Conservation (phyloP, 75 land plant genomes). For the Gnetum montanum region DNA sequence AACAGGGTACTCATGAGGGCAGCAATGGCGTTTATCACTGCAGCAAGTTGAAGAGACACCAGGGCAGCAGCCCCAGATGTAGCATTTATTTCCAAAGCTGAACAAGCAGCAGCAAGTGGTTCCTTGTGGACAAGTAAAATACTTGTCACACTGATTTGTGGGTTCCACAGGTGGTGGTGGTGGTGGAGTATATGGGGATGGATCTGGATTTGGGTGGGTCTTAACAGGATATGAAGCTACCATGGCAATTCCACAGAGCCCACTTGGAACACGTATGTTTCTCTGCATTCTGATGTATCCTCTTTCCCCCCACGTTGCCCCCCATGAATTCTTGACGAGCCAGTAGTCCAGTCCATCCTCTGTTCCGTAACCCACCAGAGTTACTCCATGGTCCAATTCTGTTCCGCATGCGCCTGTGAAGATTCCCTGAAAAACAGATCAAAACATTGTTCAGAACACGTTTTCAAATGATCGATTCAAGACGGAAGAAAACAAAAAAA, state of each 20-base stretch:
- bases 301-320: conserved; percentile 77
- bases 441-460: not conserved
- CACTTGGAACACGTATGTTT: conserved; percentile 44
- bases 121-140: conserved; percentile 29
- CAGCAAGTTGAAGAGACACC: conserved; percentile 54
- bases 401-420: conserved; percentile 64
- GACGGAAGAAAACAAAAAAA: not conserved
- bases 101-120: conserved; percentile 70
- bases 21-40: conserved; percentile 57
- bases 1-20: conserved; percentile 58
- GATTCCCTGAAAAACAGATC: conserved; percentile 70
- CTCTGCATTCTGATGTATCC: conserved; percentile 79
- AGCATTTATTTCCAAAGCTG: conserved; percentile 34
- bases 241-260: conserved; percentile 73
- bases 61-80: conserved; percentile 73
- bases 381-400: conserved; percentile 63
- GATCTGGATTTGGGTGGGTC: conserved; percentile 24
- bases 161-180: conserved; percentile 57
- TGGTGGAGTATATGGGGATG: conserved; percentile 40
- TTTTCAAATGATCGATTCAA: not conserved
- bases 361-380: conserved; percentile 74
- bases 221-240: conserved; percentile 73
- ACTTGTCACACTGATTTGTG: conserved; percentile 36
- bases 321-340: conserved; percentile 90
- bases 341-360: conserved; percentile 54